Conservation (phyloP, 345 rosid genomes). For the Sisymbrium irio region DNA sequence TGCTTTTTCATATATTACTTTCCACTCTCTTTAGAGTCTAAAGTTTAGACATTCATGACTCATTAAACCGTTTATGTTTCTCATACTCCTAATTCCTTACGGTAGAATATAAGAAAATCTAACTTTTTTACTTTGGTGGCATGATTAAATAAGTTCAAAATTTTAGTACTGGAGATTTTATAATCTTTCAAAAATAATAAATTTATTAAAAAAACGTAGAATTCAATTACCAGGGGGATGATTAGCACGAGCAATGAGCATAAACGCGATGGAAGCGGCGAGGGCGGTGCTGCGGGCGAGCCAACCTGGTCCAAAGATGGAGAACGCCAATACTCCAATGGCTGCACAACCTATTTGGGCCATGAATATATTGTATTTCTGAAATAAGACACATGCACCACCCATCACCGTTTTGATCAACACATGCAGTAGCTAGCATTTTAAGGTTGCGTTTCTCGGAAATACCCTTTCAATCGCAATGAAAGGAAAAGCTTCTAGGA, state of each 20-base stretch:
- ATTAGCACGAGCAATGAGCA: constrained; percentile 60
- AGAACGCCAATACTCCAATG: constrained; percentile 73
- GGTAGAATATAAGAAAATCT: not conserved
- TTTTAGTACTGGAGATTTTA: not conserved
- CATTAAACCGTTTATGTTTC: too few relatives aligned
- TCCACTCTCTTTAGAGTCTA: too few relatives aligned
- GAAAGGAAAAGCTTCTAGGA: not conserved
- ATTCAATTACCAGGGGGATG: constrained; percentile 79
- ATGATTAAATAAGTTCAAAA: not conserved
- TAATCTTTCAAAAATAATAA: not conserved
- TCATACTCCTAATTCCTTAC: not conserved
- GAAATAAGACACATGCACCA: constrained; percentile 31
- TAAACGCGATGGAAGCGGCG: constrained; percentile 83
- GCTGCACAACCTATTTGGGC: constrained; percentile 95
- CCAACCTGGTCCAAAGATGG: constrained; percentile 79
- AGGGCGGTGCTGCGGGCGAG: constrained; percentile 75
- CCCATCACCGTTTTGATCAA: constrained; percentile 20
- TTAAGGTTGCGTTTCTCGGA: not conserved
- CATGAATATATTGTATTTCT: constrained; percentile 93
- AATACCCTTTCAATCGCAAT: not conserved
- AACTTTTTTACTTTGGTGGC: not conserved
- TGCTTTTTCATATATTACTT: too few relatives aligned
- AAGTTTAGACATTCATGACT: too few relatives aligned
- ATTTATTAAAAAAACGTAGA: not conserved
- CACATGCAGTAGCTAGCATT: not conserved